Evolutionary conservation across 129 eudicot genomes (phyloP), one percentile per base, ranked within the genome.

Genomic region (Tagetes erecta): DNA sequence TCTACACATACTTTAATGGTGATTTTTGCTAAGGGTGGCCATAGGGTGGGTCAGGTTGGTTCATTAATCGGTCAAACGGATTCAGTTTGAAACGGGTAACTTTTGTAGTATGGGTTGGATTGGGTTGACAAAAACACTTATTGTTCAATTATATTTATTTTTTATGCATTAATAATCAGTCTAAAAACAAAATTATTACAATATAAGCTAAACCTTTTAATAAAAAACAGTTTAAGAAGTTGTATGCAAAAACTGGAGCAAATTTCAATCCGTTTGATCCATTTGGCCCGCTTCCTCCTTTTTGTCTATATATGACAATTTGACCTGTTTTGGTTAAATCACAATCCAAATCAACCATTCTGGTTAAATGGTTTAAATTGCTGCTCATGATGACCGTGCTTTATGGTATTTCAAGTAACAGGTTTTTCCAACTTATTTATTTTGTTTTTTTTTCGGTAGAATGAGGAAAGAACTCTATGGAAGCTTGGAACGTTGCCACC

Each of bases 401-500:
- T 50, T 49, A 6, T 36, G 5, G 2, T 20, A 12, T n/a, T 69
- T 52, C 39, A 35, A 52, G 39, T 40, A 73, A 62, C 31, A 44
- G 1, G 44, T 5, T 59, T 72, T 58, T 12, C 68, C 37, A 30
- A 62, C 58, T 34, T 42, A 67, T 41, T 27, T 79, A 52, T 14
- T 64, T 7, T 20, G 27, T 1, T 0, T 47, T 9, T 83, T 77
- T 73, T 68, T 79, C 42, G 73, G 85, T 86, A 95, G 99, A 95
- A 95, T 40, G 97, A 88, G 84, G 97, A 91, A 49, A 86, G 99
- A 83, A 95, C 94, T 55, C 92, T 95, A 34, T 95, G 99, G 97
- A 95, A 95, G 81, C 99, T 95, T 44, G 99, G 99, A 9, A 85
- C 99, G 6, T 76, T 95, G 85, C 99, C 99, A 47, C 99, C 97